Conservation (phyloP, 257 asterid species). For the Penstemon newberryi region DNA sequence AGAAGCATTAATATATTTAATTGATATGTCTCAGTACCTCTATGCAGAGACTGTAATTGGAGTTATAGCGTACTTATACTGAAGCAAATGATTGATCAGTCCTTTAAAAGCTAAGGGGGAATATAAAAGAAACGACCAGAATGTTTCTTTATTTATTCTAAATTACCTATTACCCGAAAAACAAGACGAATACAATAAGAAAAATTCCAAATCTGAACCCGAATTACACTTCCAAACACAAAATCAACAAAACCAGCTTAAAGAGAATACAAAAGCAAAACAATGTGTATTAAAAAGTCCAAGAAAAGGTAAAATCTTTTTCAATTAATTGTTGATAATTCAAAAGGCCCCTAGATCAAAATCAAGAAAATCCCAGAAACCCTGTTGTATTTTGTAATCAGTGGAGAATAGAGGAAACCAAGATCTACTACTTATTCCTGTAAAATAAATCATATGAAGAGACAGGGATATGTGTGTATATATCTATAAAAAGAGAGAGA, state of each 20-base stretch:
- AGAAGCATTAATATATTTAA: background rate
- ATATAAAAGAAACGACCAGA: constrained; percentile 19
- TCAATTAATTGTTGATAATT: background rate
- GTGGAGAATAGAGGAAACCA: constrained; percentile 26
- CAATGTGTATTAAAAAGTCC: constrained; percentile 19
- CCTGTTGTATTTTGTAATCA: constrained; percentile 24
- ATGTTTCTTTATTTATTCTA: background rate
- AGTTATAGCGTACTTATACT: constrained; percentile 30
- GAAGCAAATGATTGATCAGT: constrained; percentile 36
- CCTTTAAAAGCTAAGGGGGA: constrained; percentile 31
- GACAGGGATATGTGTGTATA: constrained; percentile 19
- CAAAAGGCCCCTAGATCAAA: constrained; percentile 8
- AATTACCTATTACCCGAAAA: no score
- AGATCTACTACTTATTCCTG: constrained; percentile 32
- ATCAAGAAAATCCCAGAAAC: constrained; percentile 25
- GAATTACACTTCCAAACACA: background rate
- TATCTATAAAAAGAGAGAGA: constrained; percentile 2
- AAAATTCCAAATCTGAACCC: constrained; percentile 9
- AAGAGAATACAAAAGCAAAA: background rate
- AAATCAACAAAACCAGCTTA: constrained; percentile 20
- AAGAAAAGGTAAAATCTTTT: constrained; percentile 11
- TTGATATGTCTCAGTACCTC: constrained; percentile 34
- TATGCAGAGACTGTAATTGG: constrained; percentile 26
- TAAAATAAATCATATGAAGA: background rate
- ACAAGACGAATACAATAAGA: constrained; percentile 5